Percentiles rank a stretch among this genome's conserved stretches.
phyloP scores from a whole-genome alignment of 495 filamentous ascomycete species.

The Filosporella fistucella region DNA sequence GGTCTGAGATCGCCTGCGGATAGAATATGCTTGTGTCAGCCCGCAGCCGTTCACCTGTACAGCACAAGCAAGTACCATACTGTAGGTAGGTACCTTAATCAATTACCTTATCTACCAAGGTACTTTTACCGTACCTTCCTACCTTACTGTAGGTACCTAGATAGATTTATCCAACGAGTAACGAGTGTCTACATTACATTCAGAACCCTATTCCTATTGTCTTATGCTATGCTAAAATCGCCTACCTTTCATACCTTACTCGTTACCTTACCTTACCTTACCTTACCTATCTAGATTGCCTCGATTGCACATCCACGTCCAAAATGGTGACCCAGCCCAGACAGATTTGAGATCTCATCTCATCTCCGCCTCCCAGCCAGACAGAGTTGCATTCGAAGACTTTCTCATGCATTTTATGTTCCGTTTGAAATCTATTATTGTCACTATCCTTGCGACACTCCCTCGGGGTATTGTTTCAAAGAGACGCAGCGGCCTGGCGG shows the following conservation, averaged over 20 bases:
- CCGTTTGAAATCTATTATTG: slow-evolving; percentile 10
- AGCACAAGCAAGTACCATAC: background rate
- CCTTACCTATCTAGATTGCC: too few species aligned
- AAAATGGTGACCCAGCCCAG: too few species aligned
- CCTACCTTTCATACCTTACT: background rate
- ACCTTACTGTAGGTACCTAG: too few species aligned
- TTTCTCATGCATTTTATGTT: slow-evolving; percentile 2
- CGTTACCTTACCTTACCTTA: too few species aligned
- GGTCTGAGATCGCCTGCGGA: background rate
- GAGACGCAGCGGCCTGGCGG: slow-evolving; percentile 15
- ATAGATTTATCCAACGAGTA: too few species aligned
- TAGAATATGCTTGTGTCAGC: background rate
- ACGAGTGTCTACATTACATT: too few species aligned
- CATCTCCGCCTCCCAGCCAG: slow-evolving; percentile 1
- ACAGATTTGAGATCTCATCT: too few species aligned
- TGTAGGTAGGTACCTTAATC: background rate
- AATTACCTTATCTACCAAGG: too few species aligned
- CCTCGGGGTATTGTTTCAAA: slow-evolving; percentile 24
- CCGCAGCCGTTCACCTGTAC: background rate
- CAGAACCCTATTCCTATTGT: background rate
- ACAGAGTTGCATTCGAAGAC: too few species aligned
- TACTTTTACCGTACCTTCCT: too few species aligned
- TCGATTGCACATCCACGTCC: too few species aligned
- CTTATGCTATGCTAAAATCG: background rate
- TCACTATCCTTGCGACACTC: slow-evolving; percentile 12